Conservation (phyloP, 2,329 filamentous ascomycete genomes). For the Dryadomyces sulphureus region DNA sequence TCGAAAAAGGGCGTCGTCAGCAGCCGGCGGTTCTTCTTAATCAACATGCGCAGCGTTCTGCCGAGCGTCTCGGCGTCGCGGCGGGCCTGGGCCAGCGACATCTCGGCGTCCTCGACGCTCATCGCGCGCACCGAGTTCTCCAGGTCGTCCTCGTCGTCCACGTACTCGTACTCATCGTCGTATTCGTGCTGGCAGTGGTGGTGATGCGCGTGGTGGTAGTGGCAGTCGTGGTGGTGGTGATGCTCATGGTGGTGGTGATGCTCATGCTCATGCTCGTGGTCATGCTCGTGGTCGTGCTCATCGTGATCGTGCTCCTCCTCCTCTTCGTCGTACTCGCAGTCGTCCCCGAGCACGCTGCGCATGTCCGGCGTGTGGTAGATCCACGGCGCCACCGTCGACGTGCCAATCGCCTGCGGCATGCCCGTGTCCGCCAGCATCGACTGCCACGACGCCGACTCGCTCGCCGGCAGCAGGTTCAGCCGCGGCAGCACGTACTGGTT, state of each 20-base stretch:
- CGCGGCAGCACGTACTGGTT: conserved; percentile 53
- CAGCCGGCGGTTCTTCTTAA: conserved; percentile 44
- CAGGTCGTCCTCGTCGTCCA: conserved; percentile 11
- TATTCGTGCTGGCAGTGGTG: background rate
- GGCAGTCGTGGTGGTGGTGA: background rate
- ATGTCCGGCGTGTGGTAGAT: conserved; percentile 24
- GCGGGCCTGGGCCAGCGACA: conserved; percentile 32
- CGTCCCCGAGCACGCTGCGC: conserved; percentile 1
- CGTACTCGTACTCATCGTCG: conserved; percentile 1
- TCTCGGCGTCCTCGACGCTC: conserved; percentile 49
- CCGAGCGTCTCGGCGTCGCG: conserved; percentile 46
- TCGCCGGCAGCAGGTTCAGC: conserved; percentile 36
- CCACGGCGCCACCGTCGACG: conserved; percentile 38
- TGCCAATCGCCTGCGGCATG: conserved; percentile 21
- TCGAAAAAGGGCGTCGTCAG: conserved; percentile 18
- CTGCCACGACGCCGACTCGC: conserved; percentile 20
- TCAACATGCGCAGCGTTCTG: conserved; percentile 33
- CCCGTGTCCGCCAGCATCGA: conserved; percentile 14
- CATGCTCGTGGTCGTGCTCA: background rate
- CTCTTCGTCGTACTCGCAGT: background rate
- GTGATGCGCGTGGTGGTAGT: conserved; percentile 1
- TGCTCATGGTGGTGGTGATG: background rate
- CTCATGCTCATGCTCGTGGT: background rate
- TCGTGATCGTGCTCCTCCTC: background rate
- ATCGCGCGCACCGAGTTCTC: conserved; percentile 32